These are phyloP conservation scores for Solanum sejunctum DNA, from an alignment of 257 asterid species.

Conservation along the genomic window DNA sequence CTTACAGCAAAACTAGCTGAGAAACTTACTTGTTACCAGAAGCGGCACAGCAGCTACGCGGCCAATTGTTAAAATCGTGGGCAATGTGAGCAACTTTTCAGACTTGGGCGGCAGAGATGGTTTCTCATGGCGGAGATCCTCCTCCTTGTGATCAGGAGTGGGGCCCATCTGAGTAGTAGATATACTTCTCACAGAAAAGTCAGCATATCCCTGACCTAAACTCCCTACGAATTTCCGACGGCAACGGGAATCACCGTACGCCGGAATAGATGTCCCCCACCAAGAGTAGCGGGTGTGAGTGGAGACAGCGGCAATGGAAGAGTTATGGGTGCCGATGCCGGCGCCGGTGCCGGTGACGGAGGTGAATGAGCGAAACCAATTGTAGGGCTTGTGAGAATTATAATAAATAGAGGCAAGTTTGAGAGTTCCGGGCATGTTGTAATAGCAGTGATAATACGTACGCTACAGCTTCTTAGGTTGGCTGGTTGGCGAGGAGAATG, in stretches of 20 bases:
- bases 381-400: slow-evolving; percentile 32
- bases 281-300: slow-evolving; percentile 19
- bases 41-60: slow-evolving; percentile 87
- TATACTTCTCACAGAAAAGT: neutral
- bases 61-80: slow-evolving; percentile 83
- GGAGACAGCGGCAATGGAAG: neutral
- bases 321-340: slow-evolving; percentile 10
- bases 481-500: neutral
- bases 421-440: slow-evolving; percentile 57
- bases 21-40: slow-evolving; percentile 57
- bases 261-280: slow-evolving; percentile 28
- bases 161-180: slow-evolving; percentile 45
- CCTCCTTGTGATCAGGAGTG: slow-evolving; percentile 29
- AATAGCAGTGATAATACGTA: neutral
- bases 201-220: slow-evolving; percentile 9
- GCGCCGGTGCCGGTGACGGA: slow-evolving; percentile 17
- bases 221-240: neutral
- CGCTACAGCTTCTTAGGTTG: slow-evolving; percentile 35
- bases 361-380: slow-evolving; percentile 18
- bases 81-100: slow-evolving; percentile 74
- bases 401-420: slow-evolving; percentile 34
- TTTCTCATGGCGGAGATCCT: slow-evolving; percentile 15
- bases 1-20: neutral
- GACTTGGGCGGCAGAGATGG: slow-evolving; percentile 12
- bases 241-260: slow-evolving; percentile 11